Evolutionary conservation across 805 yeast genomes (phyloP).

Genomic region (Clavispora santaluciae): DNA sequence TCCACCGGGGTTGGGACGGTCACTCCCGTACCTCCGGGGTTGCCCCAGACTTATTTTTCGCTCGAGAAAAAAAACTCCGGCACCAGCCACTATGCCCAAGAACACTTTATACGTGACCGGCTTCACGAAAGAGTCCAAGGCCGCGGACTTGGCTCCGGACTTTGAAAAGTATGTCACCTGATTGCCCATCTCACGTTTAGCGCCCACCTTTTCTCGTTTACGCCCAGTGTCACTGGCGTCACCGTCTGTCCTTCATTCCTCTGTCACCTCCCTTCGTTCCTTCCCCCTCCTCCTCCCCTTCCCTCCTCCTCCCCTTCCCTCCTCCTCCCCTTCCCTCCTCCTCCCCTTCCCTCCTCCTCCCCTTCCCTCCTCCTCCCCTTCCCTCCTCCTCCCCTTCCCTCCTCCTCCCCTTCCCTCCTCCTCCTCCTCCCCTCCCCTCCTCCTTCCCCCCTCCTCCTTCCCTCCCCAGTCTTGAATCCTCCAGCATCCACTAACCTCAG

Average conservation of each 20-base stretch:
- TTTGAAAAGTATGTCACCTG: constrained; percentile 54
- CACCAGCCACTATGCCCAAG: constrained; percentile 29
- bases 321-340: constrained; percentile 4
- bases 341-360: constrained; percentile 3
- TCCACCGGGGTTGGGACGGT: too few relatives aligned
- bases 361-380: constrained; percentile 3
- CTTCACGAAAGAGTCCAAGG: constrained; percentile 49
- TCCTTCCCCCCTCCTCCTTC: neutral
- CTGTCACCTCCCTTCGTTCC: too few relatives aligned
- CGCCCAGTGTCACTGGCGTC: too few relatives aligned
- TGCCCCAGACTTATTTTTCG: neutral
- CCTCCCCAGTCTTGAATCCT: neutral
- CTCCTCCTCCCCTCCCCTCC: neutral
- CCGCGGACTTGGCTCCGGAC: constrained; percentile 53
- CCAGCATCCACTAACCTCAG: constrained; percentile 24
- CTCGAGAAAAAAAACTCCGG: neutral
- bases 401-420: constrained; percentile 1
- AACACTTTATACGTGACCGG: constrained; percentile 55
- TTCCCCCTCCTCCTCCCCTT: constrained; percentile 2
- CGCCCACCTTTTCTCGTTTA: too few relatives aligned
- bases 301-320: constrained; percentile 4
- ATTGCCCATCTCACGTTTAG: constrained; percentile 2
- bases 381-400: constrained; percentile 2
- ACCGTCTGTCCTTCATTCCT: too few relatives aligned
- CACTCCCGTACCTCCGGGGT: neutral